Conservation (phyloP, 805 yeast genomes). For the Peterozyma toletana region DNA sequence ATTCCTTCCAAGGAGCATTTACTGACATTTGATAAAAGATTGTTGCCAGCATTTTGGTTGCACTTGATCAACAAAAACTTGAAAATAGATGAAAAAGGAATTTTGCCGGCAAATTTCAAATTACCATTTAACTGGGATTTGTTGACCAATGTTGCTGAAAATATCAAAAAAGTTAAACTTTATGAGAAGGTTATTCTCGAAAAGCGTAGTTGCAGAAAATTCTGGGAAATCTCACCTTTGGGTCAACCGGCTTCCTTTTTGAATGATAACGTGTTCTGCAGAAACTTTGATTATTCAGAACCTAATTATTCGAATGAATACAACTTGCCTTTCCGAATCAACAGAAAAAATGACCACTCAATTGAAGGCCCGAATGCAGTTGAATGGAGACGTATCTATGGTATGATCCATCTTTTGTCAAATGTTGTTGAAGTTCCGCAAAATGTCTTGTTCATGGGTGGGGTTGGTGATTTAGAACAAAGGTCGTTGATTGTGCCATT, state of each 20-base stretch:
- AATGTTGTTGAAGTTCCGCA: constrained; percentile 6
- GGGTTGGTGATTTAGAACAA: constrained; percentile 1
- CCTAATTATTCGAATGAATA: constrained; percentile 7
- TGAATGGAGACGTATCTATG: constrained; percentile 8
- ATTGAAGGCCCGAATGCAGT: constrained; percentile 1
- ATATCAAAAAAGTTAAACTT: constrained; percentile 6
- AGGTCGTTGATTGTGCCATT: constrained; percentile 6
- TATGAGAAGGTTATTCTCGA: constrained; percentile 6
- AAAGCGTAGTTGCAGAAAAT: constrained; percentile 5
- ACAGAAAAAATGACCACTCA: constrained; percentile 7
- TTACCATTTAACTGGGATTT: constrained; percentile 9
- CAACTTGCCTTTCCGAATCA: constrained; percentile 7
- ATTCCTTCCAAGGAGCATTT: too few species aligned
- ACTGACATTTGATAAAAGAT: constrained; percentile 4
- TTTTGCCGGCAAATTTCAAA: constrained; percentile 5
- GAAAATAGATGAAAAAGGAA: neutral
- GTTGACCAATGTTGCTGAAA: constrained; percentile 3
- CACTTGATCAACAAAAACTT: constrained; percentile 6
- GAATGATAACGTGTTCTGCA: constrained; percentile 2
- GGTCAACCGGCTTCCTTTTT: constrained; percentile 4
- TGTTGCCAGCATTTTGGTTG: constrained; percentile 7
- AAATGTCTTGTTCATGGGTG: constrained; percentile 7
- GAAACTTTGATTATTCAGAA: constrained; percentile 2
- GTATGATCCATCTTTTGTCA: constrained; percentile 7
- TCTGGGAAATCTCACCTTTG: constrained; percentile 5